phyloP scores from a whole-genome alignment of 257 asterid species.

The Salvia miltiorrhiza region DNA sequence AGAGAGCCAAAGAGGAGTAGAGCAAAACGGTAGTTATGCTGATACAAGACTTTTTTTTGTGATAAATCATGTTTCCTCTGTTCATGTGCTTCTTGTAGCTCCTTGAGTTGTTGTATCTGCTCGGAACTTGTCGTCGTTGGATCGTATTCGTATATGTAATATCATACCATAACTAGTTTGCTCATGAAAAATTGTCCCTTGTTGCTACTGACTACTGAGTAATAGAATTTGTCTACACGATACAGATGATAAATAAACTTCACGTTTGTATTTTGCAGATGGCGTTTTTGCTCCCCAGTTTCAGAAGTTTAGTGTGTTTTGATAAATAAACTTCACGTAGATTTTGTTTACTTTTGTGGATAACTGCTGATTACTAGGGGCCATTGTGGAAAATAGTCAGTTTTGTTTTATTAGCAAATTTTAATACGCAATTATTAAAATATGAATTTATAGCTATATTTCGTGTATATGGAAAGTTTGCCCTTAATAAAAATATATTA shows the following conservation, averaged over 20 bases:
- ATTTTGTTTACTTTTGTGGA: not conserved
- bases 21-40: not conserved
- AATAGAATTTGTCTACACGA: not conserved
- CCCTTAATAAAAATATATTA: too few species aligned
- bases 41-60: not conserved
- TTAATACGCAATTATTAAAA: too few species aligned
- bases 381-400: too few species aligned
- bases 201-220: not conserved
- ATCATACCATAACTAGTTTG: not conserved
- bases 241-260: not conserved
- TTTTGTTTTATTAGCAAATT: too few species aligned
- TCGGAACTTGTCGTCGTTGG: not conserved
- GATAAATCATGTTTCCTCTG: not conserved
- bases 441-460: too few species aligned
- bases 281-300: not conserved
- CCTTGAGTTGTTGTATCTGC: not conserved
- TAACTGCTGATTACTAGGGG: too few species aligned
- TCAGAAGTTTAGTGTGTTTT: not conserved
- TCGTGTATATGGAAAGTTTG: too few species aligned
- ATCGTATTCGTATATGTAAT: not conserved
- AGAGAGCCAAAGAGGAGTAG: conserved; percentile 82
- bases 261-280: not conserved
- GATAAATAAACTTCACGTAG: not conserved
- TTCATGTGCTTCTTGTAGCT: not conserved
- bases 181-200: not conserved